These are phyloP conservation scores for Gelatoporia subvermispora DNA, from an alignment of 768 basidiomycete species.

Conservation along the genomic window DNA sequence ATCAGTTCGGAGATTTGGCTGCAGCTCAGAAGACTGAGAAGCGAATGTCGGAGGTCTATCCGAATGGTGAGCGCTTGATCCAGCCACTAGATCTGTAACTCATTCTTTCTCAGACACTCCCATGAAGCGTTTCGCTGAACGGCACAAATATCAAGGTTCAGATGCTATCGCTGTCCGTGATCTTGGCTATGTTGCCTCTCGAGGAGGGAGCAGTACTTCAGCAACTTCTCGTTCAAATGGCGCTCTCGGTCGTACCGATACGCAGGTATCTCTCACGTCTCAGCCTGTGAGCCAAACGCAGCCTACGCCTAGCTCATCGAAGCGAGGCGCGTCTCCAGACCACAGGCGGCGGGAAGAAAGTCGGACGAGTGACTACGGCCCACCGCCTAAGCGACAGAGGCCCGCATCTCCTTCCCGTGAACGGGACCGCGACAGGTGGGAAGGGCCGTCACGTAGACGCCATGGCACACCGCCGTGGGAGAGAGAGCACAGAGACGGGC, in stretches of 20 bases:
- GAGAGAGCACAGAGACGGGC: slow-evolving; percentile 37
- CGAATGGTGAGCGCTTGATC: slow-evolving; percentile 52
- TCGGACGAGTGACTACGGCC: slow-evolving; percentile 29
- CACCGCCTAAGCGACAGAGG: slow-evolving; percentile 41
- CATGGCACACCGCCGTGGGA: slow-evolving; percentile 44
- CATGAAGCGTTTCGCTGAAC: slow-evolving; percentile 86
- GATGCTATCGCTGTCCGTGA: slow-evolving; percentile 89
- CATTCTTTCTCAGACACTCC: slow-evolving; percentile 62
- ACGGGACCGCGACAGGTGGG: slow-evolving; percentile 43
- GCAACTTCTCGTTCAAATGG: slow-evolving; percentile 8
- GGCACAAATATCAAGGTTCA: slow-evolving; percentile 75
- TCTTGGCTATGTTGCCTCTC: slow-evolving; percentile 68
- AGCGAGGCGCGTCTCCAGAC: slow-evolving; percentile 29
- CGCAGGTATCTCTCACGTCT: slow-evolving; percentile 27
- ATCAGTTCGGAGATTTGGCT: slow-evolving; percentile 89
- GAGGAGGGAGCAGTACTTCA: slow-evolving; percentile 16
- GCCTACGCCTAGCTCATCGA: slow-evolving; percentile 22
- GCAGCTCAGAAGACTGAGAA: slow-evolving; percentile 86
- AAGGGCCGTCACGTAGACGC: slow-evolving; percentile 31
- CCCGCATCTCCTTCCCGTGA: slow-evolving; percentile 46
- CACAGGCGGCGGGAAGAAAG: slow-evolving; percentile 40
- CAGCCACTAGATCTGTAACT: background rate
- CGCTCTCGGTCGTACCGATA: slow-evolving; percentile 32
- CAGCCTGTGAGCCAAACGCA: slow-evolving; percentile 11
- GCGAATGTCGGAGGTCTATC: slow-evolving; percentile 83